phyloP scores from a whole-genome alignment of 2,329 filamentous ascomycete genomes.

The Aspergillus sp. region DNA sequence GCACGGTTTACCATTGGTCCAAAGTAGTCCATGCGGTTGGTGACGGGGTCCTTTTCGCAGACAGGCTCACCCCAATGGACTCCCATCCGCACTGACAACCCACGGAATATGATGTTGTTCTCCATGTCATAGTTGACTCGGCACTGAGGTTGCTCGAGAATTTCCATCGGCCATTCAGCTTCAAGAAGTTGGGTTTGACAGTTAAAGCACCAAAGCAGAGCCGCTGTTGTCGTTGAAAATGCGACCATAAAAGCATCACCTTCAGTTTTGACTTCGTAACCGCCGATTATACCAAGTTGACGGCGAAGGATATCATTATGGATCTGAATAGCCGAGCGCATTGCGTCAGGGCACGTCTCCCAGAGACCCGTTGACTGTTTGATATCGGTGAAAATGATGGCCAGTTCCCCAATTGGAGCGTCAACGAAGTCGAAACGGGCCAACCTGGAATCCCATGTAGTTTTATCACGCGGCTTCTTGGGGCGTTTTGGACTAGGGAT shows the following conservation, averaged over 20 bases:
- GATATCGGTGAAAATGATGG: constrained; percentile 97
- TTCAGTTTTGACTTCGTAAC: constrained; percentile 99
- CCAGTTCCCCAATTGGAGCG: constrained; percentile 84
- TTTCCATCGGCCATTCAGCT: constrained; percentile 89
- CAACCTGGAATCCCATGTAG: constrained; percentile 77
- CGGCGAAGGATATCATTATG: constrained; percentile 97
- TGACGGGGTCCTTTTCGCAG: constrained; percentile 93
- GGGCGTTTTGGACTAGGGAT: constrained; percentile 63
- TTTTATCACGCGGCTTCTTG: constrained; percentile 56
- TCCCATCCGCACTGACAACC: constrained; percentile 94
- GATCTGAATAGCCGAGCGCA: constrained; percentile 94
- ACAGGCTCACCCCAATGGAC: constrained; percentile 94
- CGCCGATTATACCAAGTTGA: constrained; percentile 88
- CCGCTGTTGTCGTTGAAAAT: constrained; percentile 92
- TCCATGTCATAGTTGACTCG: constrained; percentile 81
- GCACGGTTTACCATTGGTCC: constrained; percentile 99
- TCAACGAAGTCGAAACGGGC: constrained; percentile 88
- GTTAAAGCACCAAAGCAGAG: constrained; percentile 92
- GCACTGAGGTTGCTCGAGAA: constrained; percentile 81
- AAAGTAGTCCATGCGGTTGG: constrained; percentile 98
- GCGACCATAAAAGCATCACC: constrained; percentile 99
- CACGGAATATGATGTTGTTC: constrained; percentile 85
- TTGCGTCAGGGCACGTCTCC: constrained; percentile 92
- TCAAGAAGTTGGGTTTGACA: constrained; percentile 87
- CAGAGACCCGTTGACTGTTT: constrained; percentile 96